phyloP scores from a whole-genome alignment of 257 asterid species.

The Rhazya stricta region DNA sequence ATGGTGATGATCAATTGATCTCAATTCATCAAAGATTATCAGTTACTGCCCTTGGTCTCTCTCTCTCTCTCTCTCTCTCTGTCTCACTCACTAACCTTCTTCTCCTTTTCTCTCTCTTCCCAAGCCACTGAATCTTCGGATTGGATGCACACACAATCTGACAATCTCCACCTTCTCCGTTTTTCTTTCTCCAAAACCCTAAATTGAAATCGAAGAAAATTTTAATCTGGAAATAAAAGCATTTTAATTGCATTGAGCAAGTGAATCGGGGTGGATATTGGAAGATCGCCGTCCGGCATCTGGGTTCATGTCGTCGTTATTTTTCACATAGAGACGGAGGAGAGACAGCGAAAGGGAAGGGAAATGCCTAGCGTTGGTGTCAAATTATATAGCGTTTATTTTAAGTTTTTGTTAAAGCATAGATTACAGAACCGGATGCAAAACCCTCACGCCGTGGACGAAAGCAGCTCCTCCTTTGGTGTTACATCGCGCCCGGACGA shows the following conservation, averaged over 20 bases:
- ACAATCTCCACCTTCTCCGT: not conserved
- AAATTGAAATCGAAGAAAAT: conserved; percentile 13
- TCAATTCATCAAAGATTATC: not conserved
- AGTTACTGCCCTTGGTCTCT: not conserved
- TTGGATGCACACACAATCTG: not conserved
- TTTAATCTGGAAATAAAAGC: not conserved
- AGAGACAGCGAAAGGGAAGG: conserved; percentile 11
- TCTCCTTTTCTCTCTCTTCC: conserved; percentile 8
- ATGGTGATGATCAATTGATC: not conserved
- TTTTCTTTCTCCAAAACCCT: conserved; percentile 14
- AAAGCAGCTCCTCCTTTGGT: conserved; percentile 42
- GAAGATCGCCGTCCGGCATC: not conserved
- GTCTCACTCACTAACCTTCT: not conserved
- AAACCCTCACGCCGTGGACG: conserved; percentile 27
- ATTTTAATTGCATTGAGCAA: not conserved
- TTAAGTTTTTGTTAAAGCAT: conserved; percentile 86
- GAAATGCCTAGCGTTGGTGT: conserved; percentile 96
- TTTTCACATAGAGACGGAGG: conserved; percentile 9
- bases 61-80: not conserved
- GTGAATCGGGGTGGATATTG: conserved; percentile 1
- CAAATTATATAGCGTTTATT: conserved; percentile 81
- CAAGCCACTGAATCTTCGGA: not conserved
- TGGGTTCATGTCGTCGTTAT: not conserved
- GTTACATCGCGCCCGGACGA: conserved; percentile 89
- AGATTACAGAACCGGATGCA: conserved; percentile 78